A percentile compares a stretch with the other conserved stretches of the same genome.
Conservation (phyloP, 1,284 basidiomycete species). For the Ceratorhiza oryzae-sativae region DNA sequence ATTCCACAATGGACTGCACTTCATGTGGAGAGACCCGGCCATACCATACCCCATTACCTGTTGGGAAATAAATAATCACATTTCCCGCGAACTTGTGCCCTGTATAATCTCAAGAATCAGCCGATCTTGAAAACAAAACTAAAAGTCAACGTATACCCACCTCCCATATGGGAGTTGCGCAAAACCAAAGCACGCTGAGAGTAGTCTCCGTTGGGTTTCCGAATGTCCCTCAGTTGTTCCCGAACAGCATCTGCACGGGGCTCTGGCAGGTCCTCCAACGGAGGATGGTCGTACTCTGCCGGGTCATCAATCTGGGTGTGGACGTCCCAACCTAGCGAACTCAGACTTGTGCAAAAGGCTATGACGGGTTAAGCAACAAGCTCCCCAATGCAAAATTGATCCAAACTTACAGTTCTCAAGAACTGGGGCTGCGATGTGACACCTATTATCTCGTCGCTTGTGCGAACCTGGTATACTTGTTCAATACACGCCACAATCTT, state of each 20-base stretch:
- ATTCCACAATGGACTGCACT: conserved; percentile 82
- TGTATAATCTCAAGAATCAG: background rate
- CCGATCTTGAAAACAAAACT: background rate
- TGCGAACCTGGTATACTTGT: conserved; percentile 75
- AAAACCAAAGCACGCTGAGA: conserved; percentile 73
- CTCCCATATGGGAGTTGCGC: conserved; percentile 87
- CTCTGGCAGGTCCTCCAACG: conserved; percentile 48
- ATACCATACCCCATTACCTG: conserved; percentile 87
- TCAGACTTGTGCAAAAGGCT: conserved; percentile 70
- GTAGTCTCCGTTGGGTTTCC: conserved; percentile 50
- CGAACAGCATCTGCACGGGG: conserved; percentile 56
- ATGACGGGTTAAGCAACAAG: conserved; percentile 28
- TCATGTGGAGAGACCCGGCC: conserved; percentile 92
- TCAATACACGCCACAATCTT: background rate
- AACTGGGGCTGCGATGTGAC: conserved; percentile 83
- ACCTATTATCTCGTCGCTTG: conserved; percentile 88
- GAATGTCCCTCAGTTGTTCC: conserved; percentile 56
- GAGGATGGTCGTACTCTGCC: conserved; percentile 56
- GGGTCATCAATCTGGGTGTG: conserved; percentile 78
- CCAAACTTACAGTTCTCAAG: conserved; percentile 70
- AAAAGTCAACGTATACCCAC: background rate
- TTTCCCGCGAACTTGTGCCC: conserved; percentile 91
- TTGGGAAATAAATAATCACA: conserved; percentile 86
- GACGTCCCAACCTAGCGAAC: conserved; percentile 72
- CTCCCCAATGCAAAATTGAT: conserved; percentile 15